These are phyloP conservation scores for Penicillium coprophilum DNA, from an alignment of 495 filamentous ascomycete species.

Conservation along the genomic window DNA sequence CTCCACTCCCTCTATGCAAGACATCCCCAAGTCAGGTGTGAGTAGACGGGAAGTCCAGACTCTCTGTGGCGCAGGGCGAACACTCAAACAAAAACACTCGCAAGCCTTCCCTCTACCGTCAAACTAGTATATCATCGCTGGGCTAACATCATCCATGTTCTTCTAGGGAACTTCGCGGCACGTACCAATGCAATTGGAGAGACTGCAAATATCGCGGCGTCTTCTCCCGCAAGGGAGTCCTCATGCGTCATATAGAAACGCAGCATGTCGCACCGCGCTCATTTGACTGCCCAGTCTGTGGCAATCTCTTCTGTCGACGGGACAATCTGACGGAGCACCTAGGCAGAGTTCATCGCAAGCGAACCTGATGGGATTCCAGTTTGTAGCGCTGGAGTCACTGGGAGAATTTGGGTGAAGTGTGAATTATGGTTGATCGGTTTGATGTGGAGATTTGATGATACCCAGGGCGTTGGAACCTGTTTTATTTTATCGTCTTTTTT, in stretches of 20 bases:
- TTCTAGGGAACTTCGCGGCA: neutral
- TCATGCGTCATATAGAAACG: slow-evolving; percentile 19
- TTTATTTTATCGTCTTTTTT: too few relatives aligned
- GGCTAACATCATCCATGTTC: neutral
- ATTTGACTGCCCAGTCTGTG: neutral
- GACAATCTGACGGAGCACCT: slow-evolving; percentile 2
- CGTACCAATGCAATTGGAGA: slow-evolving; percentile 3
- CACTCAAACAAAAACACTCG: neutral
- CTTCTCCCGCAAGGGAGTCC: slow-evolving; percentile 10
- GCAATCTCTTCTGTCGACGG: neutral
- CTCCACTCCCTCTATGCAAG: neutral
- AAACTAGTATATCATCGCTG: neutral
- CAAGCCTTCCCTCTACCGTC: neutral
- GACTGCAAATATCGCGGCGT: slow-evolving; percentile 7
- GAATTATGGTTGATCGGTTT: neutral
- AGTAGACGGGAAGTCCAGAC: neutral
- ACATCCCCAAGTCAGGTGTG: neutral
- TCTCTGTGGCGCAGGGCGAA: neutral
- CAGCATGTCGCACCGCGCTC: slow-evolving; percentile 17
- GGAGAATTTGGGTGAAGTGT: neutral
- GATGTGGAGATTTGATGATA: neutral
- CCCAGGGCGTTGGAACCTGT: neutral
- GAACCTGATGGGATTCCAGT: neutral
- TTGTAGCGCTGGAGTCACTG: neutral
- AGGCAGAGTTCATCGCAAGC: neutral